Evolutionary conservation across 1,139 yeast species (phyloP), one percentile per base, ranked within the genome.

Genomic region (Pneumocystis oryctolagi): DNA sequence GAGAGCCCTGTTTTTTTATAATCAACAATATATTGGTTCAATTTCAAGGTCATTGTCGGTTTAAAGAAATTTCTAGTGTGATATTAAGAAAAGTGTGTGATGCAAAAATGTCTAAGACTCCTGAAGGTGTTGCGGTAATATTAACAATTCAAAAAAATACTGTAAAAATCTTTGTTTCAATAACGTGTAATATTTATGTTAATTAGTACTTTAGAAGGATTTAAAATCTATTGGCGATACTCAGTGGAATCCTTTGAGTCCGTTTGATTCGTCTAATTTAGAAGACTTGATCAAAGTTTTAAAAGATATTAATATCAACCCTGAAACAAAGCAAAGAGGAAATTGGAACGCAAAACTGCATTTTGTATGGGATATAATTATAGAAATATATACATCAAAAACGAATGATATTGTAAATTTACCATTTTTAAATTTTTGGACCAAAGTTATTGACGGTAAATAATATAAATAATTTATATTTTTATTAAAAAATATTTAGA

Each of bases 81-180:
- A 69, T 77, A 0, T 72, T 84, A 61, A 74, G 74, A 40, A 69
- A 74, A 39, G 71, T 85, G 8, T 81, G 84, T 68, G 80, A 35
- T 9, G 16, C 34, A 58, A 83, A 84, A 3, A 76, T 89, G 64
- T 79, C 84, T 5, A 73, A 84, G 62, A 81, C 95, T 0, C 80
- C 87, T 20, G 97, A 90, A 71, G 97, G 96, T 0, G 76, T 89
- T 28, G 85, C 96, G 0, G 73, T 89, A 5, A 87, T 84, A 70
- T 75, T 89, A 60, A 71, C 80, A 47, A 72, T 83, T 32, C 40
- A 31, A 28, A 61, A 61, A 37, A 32, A 56, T 9, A 34, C 47
- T 32, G 39, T 61, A 31, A 47, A 31, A 47, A 9, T 12, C 12
- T 47, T 47, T 20, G 9, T 42, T 61, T 40, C 12, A 25, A 18